Evolutionary conservation across 148 eudicot species (phyloP).

Genomic region (Chenopodium album): DNA sequence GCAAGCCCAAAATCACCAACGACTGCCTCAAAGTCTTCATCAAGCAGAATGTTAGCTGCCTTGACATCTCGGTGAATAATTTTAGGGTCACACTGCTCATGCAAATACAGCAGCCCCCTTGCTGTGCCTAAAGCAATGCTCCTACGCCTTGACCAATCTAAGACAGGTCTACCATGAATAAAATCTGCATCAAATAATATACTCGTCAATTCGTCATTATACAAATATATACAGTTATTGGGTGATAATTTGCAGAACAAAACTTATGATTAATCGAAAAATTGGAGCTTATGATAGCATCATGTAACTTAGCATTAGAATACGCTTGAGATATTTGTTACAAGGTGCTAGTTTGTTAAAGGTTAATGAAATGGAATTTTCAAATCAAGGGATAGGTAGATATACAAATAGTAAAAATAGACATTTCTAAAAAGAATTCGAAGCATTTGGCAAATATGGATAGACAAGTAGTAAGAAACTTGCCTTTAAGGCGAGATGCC

Average conservation of each 20-base stretch:
- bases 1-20: constrained; percentile 98
- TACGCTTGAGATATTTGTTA: not conserved
- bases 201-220: not conserved
- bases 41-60: constrained; percentile 91
- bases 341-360: not conserved
- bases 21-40: constrained; percentile 88
- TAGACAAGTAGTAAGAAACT: constrained; percentile 5
- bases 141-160: constrained; percentile 86
- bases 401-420: not conserved
- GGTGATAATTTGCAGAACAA: not conserved
- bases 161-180: constrained; percentile 62
- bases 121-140: constrained; percentile 87
- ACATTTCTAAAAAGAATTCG: not conserved
- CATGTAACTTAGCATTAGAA: not conserved
- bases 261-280: not conserved
- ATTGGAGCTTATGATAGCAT: not conserved
- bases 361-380: not conserved
- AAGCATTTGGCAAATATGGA: not conserved
- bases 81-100: constrained; percentile 93
- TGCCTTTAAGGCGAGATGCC: constrained; percentile 86
- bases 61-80: constrained; percentile 94
- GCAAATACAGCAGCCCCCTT: constrained; percentile 77
- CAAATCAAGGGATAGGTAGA: not conserved
- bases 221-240: not conserved
- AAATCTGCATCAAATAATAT: constrained; percentile 43